These are phyloP conservation scores for Exsudoporus frostii DNA, from an alignment of 768 basidiomycete species.

Conservation along the genomic window DNA sequence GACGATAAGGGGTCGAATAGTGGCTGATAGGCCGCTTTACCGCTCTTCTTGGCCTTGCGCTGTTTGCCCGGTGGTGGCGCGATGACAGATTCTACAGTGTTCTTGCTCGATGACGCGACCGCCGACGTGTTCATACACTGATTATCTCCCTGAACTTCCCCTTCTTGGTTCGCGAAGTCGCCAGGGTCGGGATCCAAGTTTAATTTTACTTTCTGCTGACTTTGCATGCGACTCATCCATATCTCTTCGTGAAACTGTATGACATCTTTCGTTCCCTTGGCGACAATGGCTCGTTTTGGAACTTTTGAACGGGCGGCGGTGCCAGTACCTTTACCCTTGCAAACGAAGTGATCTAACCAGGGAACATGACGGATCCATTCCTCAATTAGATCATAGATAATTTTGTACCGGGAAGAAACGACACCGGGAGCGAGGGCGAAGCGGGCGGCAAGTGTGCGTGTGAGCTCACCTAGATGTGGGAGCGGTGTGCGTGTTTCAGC, in stretches of 20 bases:
- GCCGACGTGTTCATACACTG: conserved; percentile 2
- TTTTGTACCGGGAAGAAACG: conserved; percentile 69
- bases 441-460: conserved; percentile 51
- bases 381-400: conserved; percentile 57
- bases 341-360: conserved; percentile 63
- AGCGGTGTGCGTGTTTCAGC: conserved; percentile 54
- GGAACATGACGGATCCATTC: conserved; percentile 63
- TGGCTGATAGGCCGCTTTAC: conserved; percentile 46
- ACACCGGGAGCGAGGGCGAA: conserved; percentile 49
- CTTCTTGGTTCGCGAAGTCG: conserved; percentile 32
- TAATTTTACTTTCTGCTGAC: conserved; percentile 35
- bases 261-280: conserved; percentile 66
- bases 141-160: conserved; percentile 29
- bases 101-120: conserved; percentile 10
- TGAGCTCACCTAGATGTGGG: conserved; percentile 53
- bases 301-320: conserved; percentile 53
- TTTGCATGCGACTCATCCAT: conserved; percentile 42
- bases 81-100: background rate
- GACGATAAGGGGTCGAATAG: conserved; percentile 56
- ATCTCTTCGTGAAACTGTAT: conserved; percentile 66
- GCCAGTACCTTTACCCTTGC: conserved; percentile 31
- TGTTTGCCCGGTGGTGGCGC: conserved; percentile 27
- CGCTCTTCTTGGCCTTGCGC: conserved; percentile 24
- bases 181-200: conserved; percentile 36
- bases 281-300: conserved; percentile 61